Evolutionary conservation across 208 protist genomes (phyloP).

Genomic region (Jaenimonas drosophilae): DNA sequence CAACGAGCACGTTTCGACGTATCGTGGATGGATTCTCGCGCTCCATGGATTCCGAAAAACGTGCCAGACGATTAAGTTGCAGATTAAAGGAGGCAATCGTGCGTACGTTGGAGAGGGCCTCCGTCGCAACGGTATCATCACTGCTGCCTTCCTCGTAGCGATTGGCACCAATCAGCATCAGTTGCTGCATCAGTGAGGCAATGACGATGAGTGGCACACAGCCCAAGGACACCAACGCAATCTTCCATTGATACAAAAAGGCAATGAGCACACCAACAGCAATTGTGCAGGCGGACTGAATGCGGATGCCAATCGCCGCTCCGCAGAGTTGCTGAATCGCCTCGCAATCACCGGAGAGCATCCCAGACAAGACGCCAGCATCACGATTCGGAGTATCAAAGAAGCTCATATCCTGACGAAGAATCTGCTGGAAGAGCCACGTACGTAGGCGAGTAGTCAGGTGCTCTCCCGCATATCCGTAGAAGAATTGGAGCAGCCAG

Average conservation of each 20-base stretch:
- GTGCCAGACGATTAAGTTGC: conserved; percentile 19
- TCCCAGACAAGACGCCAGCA: conserved; percentile 46
- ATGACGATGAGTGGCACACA: conserved; percentile 47
- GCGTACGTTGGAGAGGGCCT: conserved; percentile 61
- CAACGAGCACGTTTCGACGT: conserved; percentile 17
- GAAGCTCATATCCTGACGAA: conserved; percentile 80
- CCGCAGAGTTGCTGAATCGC: conserved; percentile 70
- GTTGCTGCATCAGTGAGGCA: conserved; percentile 19
- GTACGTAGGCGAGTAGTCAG: conserved; percentile 55
- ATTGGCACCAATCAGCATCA: conserved; percentile 27
- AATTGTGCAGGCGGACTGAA: conserved; percentile 41
- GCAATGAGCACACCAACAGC: conserved; percentile 41
- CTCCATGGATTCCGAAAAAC: conserved; percentile 12
- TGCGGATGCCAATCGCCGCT: conserved; percentile 39
- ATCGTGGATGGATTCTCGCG: conserved; percentile 13
- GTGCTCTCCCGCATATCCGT: conserved; percentile 61
- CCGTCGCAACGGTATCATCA: conserved; percentile 49
- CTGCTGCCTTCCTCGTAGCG: conserved; percentile 24
- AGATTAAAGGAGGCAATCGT: conserved; percentile 74
- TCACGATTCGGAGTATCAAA: conserved; percentile 70
- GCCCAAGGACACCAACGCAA: conserved; percentile 44
- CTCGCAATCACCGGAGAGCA: conserved; percentile 78
- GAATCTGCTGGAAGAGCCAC: conserved; percentile 53
- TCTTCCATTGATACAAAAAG: conserved; percentile 62
- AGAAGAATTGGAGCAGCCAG: conserved; percentile 46